Percentiles rank a stretch among this genome's conserved stretches.
Conservation (phyloP, 2,329 filamentous ascomycete genomes). For the Aspergillaceae sp. region DNA sequence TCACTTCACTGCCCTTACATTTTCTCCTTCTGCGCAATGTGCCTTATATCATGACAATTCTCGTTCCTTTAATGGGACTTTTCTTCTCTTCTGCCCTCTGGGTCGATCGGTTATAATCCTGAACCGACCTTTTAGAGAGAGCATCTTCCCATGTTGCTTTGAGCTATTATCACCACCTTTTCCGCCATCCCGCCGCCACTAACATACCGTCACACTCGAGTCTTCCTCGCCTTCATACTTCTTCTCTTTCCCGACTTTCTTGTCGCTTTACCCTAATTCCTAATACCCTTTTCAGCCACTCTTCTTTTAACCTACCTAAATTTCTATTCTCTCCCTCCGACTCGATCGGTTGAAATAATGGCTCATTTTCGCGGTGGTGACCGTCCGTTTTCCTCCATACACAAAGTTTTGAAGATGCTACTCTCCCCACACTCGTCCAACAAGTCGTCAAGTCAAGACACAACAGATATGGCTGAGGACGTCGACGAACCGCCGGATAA, state of each 20-base stretch:
- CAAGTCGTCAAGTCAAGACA: conserved; percentile 28
- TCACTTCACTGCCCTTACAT: conserved; percentile 6
- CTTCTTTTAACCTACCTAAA: conserved; percentile 5
- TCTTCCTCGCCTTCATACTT: background rate
- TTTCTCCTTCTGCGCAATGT: conserved; percentile 23
- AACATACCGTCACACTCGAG: background rate
- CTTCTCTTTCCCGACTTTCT: background rate
- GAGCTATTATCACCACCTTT: conserved; percentile 1
- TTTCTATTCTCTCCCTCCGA: background rate
- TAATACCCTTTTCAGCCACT: background rate
- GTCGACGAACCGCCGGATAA: conserved; percentile 80
- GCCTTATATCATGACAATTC: conserved; percentile 36
- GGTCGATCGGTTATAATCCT: conserved; percentile 18
- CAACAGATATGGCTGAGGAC: conserved; percentile 64
- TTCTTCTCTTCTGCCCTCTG: conserved; percentile 15
- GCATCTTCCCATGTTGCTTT: conserved; percentile 11
- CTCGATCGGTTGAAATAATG: conserved; percentile 15
- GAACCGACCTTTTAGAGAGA: conserved; percentile 21
- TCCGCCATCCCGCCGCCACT: conserved; percentile 1
- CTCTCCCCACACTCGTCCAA: conserved; percentile 34
- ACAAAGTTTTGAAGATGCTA: conserved; percentile 38
- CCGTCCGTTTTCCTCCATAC: conserved; percentile 28
- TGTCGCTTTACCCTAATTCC: background rate
- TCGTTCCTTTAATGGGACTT: conserved; percentile 29
- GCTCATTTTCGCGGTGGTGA: conserved; percentile 23